Evolutionary conservation across 306 rosid genomes (phyloP).

Genomic region (Castanea mollissima): DNA sequence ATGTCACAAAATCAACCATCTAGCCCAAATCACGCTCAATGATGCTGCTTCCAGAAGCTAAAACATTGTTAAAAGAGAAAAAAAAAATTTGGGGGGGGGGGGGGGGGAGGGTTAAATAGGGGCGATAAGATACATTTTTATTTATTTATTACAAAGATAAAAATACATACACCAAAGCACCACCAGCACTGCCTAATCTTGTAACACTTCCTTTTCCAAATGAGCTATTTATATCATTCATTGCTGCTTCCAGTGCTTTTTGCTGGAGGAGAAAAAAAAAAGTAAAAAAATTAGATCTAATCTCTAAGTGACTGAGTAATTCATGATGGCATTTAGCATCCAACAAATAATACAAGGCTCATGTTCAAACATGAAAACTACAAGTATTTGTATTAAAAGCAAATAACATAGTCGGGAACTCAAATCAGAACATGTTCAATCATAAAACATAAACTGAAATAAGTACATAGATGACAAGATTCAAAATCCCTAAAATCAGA

Average conservation of each 20-base stretch:
- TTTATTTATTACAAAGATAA: background rate
- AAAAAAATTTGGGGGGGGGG: background rate
- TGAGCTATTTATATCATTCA: slow-evolving; percentile 88
- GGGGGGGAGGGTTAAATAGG: background rate
- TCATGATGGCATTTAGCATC: background rate
- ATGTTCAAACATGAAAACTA: background rate
- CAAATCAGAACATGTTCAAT: background rate
- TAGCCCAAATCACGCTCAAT: slow-evolving; percentile 7
- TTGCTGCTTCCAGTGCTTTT: slow-evolving; percentile 95
- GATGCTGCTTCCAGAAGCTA: background rate
- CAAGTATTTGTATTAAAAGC: background rate
- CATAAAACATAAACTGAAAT: background rate
- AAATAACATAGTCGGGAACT: background rate
- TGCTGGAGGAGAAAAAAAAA: slow-evolving; percentile 57
- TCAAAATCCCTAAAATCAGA: background rate
- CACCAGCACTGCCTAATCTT: slow-evolving; percentile 96
- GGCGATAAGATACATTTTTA: background rate
- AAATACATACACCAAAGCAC: slow-evolving; percentile 89
- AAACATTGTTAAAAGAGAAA: background rate
- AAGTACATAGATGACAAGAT: background rate
- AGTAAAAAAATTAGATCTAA: slow-evolving; percentile 24
- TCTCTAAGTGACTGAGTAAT: background rate
- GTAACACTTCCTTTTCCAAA: slow-evolving; percentile 99
- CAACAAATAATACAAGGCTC: background rate
- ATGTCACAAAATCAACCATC: slow-evolving; percentile 11